Conservation (phyloP, 768 basidiomycete species). For the Galerina sulciceps region DNA sequence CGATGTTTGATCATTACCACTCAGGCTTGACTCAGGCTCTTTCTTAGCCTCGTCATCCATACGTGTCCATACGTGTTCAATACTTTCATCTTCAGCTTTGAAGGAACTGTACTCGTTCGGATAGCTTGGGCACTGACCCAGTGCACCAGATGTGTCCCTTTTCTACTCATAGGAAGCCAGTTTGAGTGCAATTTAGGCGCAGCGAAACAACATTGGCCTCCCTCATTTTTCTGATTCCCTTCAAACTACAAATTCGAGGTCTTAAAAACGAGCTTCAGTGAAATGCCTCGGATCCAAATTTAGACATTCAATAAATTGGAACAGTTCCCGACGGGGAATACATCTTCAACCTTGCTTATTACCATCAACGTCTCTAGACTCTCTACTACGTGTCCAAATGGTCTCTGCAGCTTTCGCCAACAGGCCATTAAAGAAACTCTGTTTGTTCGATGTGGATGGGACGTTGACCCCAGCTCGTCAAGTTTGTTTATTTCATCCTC, state of each 20-base stretch:
- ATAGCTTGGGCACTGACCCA: slow-evolving; percentile 78
- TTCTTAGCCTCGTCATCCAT: not conserved
- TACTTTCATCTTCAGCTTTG: slow-evolving; percentile 59
- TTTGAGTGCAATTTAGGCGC: no score
- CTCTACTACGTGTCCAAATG: slow-evolving; percentile 42
- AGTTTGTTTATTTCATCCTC: slow-evolving; percentile 33
- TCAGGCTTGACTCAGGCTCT: no score
- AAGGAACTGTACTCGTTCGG: slow-evolving; percentile 83
- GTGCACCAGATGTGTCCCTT: slow-evolving; percentile 59
- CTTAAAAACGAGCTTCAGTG: not conserved
- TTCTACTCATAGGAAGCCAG: no score
- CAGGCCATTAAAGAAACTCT: slow-evolving; percentile 67
- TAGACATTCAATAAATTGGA: no score
- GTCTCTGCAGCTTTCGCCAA: slow-evolving; percentile 58
- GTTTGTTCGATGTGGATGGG: slow-evolving; percentile 84
- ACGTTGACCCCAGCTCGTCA: slow-evolving; percentile 75
- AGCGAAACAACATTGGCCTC: no score
- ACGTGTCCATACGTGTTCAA: slow-evolving; percentile 50
- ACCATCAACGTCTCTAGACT: no score
- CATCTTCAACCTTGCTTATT: no score
- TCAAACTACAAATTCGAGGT: no score
- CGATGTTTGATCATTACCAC: no score
- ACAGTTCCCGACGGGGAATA: no score
- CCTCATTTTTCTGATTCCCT: no score
- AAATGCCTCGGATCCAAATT: not conserved